Evolutionary conservation across 2,329 filamentous ascomycete genomes (phyloP).

Genomic region (Colletotrichum echinochloae): DNA sequence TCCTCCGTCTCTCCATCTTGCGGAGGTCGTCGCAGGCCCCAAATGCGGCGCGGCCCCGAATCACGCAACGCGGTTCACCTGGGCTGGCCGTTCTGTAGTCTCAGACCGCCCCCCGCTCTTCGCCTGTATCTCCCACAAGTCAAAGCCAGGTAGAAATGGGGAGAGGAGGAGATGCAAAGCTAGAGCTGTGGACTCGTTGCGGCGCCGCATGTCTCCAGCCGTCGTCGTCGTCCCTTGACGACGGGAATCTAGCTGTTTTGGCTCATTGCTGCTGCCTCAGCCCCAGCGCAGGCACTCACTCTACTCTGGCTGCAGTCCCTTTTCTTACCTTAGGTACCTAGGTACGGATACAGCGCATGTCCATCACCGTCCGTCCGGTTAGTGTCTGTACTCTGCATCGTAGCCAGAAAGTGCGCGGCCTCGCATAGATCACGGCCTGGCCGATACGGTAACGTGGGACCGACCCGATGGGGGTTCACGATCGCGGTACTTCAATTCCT

Average conservation of each 20-base stretch:
- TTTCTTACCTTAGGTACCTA: background rate
- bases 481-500: background rate
- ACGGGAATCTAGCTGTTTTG: conserved; percentile 7
- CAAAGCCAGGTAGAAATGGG: conserved; percentile 30
- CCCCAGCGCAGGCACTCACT: conserved; percentile 2
- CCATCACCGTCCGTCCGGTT: background rate
- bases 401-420: background rate
- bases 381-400: background rate
- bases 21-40: background rate
- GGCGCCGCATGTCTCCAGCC: conserved; percentile 14
- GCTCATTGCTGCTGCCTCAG: conserved; percentile 7
- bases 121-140: conserved; percentile 28
- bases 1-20: background rate
- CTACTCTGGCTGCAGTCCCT: background rate
- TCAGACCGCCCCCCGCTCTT: conserved; percentile 22
- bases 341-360: background rate
- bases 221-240: background rate
- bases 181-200: conserved; percentile 14
- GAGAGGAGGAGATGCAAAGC: conserved; percentile 12
- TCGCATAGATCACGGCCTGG: conserved; percentile 17
- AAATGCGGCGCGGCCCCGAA: background rate
- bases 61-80: background rate
- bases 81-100: background rate
- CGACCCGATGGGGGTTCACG: background rate
- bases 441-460: conserved; percentile 4